phyloP scores from a whole-genome alignment of 2,329 filamentous ascomycete species.

The Dothideomycetes sp. region DNA sequence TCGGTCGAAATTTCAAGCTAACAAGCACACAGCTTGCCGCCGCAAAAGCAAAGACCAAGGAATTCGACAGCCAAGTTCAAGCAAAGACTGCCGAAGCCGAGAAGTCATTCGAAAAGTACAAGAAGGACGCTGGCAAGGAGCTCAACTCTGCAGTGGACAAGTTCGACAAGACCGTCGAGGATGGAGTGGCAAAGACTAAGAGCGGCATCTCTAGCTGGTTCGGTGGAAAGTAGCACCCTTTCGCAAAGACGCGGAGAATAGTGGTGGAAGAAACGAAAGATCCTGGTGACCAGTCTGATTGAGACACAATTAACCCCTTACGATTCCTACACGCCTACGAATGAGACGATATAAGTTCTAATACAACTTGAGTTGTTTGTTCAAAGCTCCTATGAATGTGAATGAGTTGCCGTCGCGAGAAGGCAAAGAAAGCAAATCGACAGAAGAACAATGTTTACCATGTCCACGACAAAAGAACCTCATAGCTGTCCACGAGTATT shows the following conservation, averaged over 20 bases:
- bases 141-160: constrained; percentile 53
- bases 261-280: not conserved
- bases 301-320: not conserved
- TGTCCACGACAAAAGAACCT: too few species aligned
- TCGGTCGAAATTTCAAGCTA: not conserved
- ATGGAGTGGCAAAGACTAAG: constrained; percentile 49
- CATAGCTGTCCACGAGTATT: too few species aligned
- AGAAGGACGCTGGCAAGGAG: constrained; percentile 50
- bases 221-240: constrained; percentile 25
- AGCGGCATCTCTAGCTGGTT: constrained; percentile 79
- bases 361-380: too few species aligned
- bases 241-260: not conserved
- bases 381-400: too few species aligned
- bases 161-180: constrained; percentile 65
- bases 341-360: not conserved
- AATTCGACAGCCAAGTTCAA: constrained; percentile 51
- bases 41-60: constrained; percentile 41
- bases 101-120: constrained; percentile 48
- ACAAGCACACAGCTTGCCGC: constrained; percentile 13
- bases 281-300: not conserved
- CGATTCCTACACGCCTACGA: not conserved
- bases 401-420: too few species aligned
- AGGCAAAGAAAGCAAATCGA: too few species aligned
- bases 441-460: too few species aligned
- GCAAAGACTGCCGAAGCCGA: constrained; percentile 45